phyloP scores from a whole-genome alignment of 257 asterid species.

The Solanum sejunctum region DNA sequence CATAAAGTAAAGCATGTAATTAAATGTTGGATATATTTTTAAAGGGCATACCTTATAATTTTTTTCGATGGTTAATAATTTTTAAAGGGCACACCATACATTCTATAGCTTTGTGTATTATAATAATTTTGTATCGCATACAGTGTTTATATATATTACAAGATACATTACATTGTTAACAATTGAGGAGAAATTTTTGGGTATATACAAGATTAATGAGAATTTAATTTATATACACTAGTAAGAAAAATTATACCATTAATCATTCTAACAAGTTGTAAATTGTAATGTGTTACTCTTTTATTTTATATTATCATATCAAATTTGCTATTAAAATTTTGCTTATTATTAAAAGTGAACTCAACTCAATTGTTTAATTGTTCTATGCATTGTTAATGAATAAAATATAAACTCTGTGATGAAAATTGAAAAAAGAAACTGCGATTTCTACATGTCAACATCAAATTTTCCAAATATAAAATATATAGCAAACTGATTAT shows the following conservation, averaged over 20 bases:
- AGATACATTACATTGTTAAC: not conserved
- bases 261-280: not conserved
- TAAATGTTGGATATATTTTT: too few relatives aligned
- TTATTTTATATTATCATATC: not conserved
- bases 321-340: not conserved
- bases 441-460: not conserved
- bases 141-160: too few relatives aligned
- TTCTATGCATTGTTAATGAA: not conserved
- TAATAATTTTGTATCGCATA: too few relatives aligned
- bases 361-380: not conserved
- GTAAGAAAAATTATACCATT: not conserved
- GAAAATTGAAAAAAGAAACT: not conserved
- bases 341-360: not conserved
- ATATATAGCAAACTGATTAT: not conserved
- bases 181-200: too few relatives aligned
- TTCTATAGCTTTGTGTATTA: too few relatives aligned
- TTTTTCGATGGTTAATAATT: too few relatives aligned
- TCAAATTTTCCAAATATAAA: not conserved
- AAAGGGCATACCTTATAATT: too few relatives aligned
- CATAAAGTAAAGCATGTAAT: too few relatives aligned
- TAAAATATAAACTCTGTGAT: not conserved
- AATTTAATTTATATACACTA: too few relatives aligned
- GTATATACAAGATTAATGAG: not conserved
- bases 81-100: too few relatives aligned
- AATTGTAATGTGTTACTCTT: not conserved